Percentiles rank a stretch among this genome's conserved stretches.
phyloP scores from a whole-genome alignment of 169 alveolate species.

The Plasmodium inui region DNA sequence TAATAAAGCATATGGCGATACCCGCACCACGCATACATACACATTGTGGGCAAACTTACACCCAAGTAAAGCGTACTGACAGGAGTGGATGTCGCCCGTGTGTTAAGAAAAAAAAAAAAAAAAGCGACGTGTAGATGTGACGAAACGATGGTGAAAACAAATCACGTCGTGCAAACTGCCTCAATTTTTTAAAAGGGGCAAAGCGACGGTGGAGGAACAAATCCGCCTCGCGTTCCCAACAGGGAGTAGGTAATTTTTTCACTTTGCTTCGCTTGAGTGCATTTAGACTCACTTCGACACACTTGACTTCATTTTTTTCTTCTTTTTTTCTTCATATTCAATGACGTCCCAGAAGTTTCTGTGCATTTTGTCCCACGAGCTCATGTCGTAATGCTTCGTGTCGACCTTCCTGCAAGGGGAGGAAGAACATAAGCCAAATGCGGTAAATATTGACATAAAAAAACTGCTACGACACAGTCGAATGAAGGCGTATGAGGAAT shows the following conservation, averaged over 20 bases:
- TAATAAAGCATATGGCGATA: not conserved
- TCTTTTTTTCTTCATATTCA: conserved; percentile 68
- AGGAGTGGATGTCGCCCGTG: not conserved
- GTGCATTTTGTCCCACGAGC: conserved; percentile 19
- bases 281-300: not conserved
- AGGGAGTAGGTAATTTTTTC: not conserved
- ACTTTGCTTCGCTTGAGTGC: not conserved
- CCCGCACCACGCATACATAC: not conserved
- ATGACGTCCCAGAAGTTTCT: conserved; percentile 69
- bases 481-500: not conserved
- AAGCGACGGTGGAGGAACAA: not conserved
- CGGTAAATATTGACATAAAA: not conserved
- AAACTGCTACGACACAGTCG: not conserved
- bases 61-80: not conserved
- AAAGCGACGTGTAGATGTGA: not conserved
- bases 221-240: not conserved
- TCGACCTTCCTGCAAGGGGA: conserved; percentile 15
- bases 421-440: not conserved
- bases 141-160: not conserved
- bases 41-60: not conserved
- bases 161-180: not conserved
- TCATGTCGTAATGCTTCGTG: conserved; percentile 43
- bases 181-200: not conserved
- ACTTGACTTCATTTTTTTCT: not conserved
- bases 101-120: not conserved